Evolutionary conservation across 2,329 filamentous ascomycete species (phyloP), one percentile per base, ranked within the genome.

Genomic region (Magnaporthales sp.): DNA sequence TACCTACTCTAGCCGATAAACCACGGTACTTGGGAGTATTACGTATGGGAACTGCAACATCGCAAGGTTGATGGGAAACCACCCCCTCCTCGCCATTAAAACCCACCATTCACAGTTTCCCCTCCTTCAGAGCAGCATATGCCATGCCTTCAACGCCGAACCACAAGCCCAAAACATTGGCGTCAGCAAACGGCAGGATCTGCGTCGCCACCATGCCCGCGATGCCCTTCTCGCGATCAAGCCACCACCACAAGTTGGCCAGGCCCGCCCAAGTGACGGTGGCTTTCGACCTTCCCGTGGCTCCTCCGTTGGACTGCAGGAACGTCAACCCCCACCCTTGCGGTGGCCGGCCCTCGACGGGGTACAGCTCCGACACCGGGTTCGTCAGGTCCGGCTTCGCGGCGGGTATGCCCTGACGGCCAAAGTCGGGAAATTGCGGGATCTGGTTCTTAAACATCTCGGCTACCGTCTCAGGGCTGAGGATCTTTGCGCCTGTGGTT

Each of bases 381-480:
- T 46, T 46, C 38, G 38, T 46, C 15, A 46, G 38, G 38, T 46
- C 38, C 38, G 38, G 38, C 15, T 46, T 46, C 15, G 38, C 38
- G 6, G 38, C 38, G 4, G 38, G 15, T 2, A 46, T 46, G 1
- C 38, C 38, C 38, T 46, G 38, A 13, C 38, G 38, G 15, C 15
- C 38, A n/a, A 46, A 46, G 15, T 46, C 38, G 38, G 38, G 38
- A 6, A 19, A n/a, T 5, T 46, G 38, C 4, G 38, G 38, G 38
- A 46, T 46, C n/a, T 46, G 38, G 38, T 46, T 46, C 4, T 71
- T 76, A 76, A 85, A 89, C 83, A 90, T 87, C 61, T 81, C 72
- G 29, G 86, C 79, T 1, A 90, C 82, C 0, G 86, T 88, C 38
- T 80, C 77, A 22, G 80, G 76, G 32, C 79, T 76, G n/a, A 90